Percentiles rank a stretch among this genome's conserved stretches.
Conservation (phyloP, 495 filamentous ascomycete species). For the Tuber indicum region DNA sequence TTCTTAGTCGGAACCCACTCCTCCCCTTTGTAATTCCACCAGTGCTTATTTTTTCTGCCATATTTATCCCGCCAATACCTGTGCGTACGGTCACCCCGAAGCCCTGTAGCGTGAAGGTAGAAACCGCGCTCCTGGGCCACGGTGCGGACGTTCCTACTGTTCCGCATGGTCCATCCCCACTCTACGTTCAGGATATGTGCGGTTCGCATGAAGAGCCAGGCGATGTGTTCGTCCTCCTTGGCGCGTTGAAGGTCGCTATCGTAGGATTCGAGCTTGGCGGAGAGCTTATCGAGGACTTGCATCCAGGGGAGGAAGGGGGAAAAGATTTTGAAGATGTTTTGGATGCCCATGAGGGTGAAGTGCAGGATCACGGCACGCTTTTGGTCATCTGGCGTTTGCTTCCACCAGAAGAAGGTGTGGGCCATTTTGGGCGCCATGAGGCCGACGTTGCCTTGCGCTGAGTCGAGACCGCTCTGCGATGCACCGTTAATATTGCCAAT, state of each 20-base stretch:
- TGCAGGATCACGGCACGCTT: conserved; percentile 23
- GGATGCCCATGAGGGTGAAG: conserved; percentile 17
- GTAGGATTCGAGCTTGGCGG: conserved; percentile 12
- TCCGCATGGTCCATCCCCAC: neutral
- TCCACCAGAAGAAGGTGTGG: conserved; percentile 32
- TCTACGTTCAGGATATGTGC: conserved; percentile 4
- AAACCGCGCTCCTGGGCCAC: conserved; percentile 22
- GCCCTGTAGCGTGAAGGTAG: conserved; percentile 22
- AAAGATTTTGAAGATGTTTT: conserved; percentile 21
- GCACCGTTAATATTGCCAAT: neutral
- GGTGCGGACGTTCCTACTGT: neutral
- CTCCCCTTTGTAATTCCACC: conserved; percentile 22
- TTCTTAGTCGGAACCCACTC: conserved; percentile 2
- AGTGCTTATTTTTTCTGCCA: neutral
- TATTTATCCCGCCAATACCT: conserved; percentile 17
- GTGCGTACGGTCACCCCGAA: conserved; percentile 17
- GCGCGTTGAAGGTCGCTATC: conserved; percentile 12
- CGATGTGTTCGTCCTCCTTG: conserved; percentile 26
- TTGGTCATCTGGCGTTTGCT: conserved; percentile 13
- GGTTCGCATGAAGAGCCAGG: conserved; percentile 30
- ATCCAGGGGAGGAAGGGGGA: conserved; percentile 30
- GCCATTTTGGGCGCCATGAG: conserved; percentile 38
- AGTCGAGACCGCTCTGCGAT: conserved; percentile 18
- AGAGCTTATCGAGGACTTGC: conserved; percentile 20
- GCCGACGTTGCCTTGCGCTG: conserved; percentile 33